Percentiles rank a stretch among this genome's conserved stretches.
phyloP scores from a whole-genome alignment of 2,329 filamentous ascomycete genomes.

The Parasarocladium wereldwijsianum region DNA sequence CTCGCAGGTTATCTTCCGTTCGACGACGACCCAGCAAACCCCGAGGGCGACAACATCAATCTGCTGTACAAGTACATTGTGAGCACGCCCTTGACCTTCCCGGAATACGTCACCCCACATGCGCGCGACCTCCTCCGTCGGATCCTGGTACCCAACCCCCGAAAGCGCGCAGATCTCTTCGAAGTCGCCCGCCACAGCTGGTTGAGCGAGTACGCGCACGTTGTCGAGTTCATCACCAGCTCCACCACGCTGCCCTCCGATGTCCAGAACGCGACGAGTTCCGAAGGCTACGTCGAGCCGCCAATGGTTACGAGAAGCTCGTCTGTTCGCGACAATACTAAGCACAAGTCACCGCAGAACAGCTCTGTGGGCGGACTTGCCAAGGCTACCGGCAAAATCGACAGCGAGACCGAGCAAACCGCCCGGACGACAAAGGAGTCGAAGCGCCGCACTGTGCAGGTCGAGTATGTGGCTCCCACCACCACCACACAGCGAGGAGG shows the following conservation, averaged over 20 bases:
- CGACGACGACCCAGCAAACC: conserved; percentile 94
- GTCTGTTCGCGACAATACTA: conserved; percentile 78
- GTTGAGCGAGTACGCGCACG: conserved; percentile 92
- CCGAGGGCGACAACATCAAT: conserved; percentile 98
- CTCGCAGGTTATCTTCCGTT: conserved; percentile 94
- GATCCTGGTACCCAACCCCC: conserved; percentile 87
- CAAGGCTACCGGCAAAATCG: conserved; percentile 62
- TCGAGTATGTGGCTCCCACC: conserved; percentile 89
- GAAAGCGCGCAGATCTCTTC: conserved; percentile 89
- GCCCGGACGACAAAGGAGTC: conserved; percentile 62
- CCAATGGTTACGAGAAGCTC: conserved; percentile 66
- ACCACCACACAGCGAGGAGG: conserved; percentile 67
- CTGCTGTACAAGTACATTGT: conserved; percentile 98
- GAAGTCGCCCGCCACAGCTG: conserved; percentile 97
- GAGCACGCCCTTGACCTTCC: conserved; percentile 89
- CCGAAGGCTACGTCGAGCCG: conserved; percentile 40
- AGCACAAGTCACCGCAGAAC: conserved; percentile 40
- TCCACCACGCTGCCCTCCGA: conserved; percentile 78
- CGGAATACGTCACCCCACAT: conserved; percentile 96
- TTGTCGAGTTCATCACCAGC: conserved; percentile 94
- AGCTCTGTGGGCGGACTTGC: conserved; percentile 46
- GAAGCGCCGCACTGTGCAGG: conserved; percentile 88
- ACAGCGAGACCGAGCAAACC: conserved; percentile 43
- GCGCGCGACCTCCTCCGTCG: conserved; percentile 82
- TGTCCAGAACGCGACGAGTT: conserved; percentile 60